Percentiles rank a stretch among this genome's conserved stretches.
phyloP scores from a whole-genome alignment of 164 flowering plant species.

The Stephania yunnanensis region DNA sequence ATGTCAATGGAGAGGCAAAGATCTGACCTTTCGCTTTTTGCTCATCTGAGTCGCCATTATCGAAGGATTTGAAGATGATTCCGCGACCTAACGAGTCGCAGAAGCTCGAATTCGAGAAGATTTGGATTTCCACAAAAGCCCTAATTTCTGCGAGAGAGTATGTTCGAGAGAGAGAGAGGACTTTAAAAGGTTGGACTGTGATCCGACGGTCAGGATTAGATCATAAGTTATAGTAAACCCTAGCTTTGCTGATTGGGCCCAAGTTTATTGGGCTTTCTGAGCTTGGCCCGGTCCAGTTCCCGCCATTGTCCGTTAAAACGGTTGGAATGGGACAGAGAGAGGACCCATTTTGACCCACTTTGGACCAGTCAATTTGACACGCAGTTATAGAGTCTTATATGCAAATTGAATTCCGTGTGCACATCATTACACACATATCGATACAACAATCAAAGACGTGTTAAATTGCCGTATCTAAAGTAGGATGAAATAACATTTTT shows the following conservation, averaged over 20 bases:
- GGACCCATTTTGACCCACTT: too few relatives aligned
- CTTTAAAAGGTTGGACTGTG: not conserved
- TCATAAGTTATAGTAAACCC: not conserved
- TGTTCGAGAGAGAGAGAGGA: not conserved
- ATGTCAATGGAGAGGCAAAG: not conserved
- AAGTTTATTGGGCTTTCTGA: not conserved
- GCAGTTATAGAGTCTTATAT: too few relatives aligned
- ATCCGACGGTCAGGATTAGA: conserved; percentile 16
- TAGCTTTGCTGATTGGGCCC: not conserved
- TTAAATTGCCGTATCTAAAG: too few relatives aligned
- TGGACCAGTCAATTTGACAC: too few relatives aligned
- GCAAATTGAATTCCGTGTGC: too few relatives aligned
- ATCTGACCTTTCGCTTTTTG: conserved; percentile 55
- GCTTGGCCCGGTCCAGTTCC: not conserved
- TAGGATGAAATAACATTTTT: too few relatives aligned
- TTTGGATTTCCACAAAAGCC: conserved; percentile 7
- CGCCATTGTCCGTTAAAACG: conserved; percentile 6
- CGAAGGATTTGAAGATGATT: not conserved
- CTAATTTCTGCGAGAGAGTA: conserved; percentile 1
- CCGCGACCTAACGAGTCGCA: not conserved
- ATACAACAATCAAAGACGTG: too few relatives aligned
- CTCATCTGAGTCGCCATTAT: conserved; percentile 60
- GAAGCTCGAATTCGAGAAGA: not conserved
- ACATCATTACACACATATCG: too few relatives aligned
- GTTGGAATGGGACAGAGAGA: conserved; percentile 13